These are phyloP conservation scores for Wallacemonas sp. DNA, from an alignment of 208 protist genomes.

Conservation along the genomic window DNA sequence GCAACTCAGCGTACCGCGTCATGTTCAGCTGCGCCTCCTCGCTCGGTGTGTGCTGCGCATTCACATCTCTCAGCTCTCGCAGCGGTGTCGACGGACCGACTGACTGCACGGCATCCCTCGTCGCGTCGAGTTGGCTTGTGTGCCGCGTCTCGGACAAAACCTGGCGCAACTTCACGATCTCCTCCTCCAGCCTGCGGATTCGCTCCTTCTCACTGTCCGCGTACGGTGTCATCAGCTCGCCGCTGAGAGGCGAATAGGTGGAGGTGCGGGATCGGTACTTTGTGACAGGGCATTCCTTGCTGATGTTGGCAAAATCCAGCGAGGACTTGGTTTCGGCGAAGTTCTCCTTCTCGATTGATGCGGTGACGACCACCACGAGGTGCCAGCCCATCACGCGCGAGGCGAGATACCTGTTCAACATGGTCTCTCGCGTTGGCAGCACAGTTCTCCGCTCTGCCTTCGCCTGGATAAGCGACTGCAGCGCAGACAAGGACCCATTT, in stretches of 20 bases:
- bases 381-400: conserved; percentile 60
- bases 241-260: conserved; percentile 14
- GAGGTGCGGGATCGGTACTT: conserved; percentile 32
- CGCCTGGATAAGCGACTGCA: conserved; percentile 74
- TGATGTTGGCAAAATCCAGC: conserved; percentile 67
- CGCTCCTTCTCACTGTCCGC: conserved; percentile 4
- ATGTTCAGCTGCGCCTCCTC: not conserved
- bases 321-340: conserved; percentile 68
- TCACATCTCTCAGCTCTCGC: too few relatives aligned
- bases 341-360: conserved; percentile 58
- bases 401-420: conserved; percentile 70
- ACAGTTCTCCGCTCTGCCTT: conserved; percentile 31
- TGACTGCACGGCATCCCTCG: not conserved
- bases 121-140: conserved; percentile 19
- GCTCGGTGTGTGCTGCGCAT: too few relatives aligned
- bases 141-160: conserved; percentile 16
- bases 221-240: not conserved
- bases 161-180: conserved; percentile 32
- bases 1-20: not conserved
- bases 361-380: conserved; percentile 70
- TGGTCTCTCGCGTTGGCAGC: conserved; percentile 46
- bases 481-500: conserved; percentile 88
- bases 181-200: conserved; percentile 16
- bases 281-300: conserved; percentile 46
- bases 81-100: too few relatives aligned